These are phyloP conservation scores for Amphicarpaea edgeworthii DNA, from an alignment of 306 rosid genomes.

Conservation along the genomic window DNA sequence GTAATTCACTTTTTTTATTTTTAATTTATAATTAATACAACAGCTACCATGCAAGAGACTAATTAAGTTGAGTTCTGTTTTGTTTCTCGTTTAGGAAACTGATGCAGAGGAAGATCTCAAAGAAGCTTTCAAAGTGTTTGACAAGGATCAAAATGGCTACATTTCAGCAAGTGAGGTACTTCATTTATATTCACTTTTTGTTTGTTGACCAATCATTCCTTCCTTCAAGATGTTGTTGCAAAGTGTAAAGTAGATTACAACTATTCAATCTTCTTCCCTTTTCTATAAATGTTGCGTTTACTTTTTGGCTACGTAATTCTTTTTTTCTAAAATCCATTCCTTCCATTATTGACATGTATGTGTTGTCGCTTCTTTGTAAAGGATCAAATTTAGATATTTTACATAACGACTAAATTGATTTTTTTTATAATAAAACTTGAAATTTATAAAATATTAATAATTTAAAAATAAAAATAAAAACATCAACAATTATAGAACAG, in stretches of 20 bases:
- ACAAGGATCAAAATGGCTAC: slow-evolving; percentile 92
- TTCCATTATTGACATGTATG: not conserved
- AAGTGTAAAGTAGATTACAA: slow-evolving; percentile 9
- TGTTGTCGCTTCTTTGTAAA: not conserved
- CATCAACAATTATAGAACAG: not conserved
- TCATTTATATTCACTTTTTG: not conserved
- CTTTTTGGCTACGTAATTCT: not conserved
- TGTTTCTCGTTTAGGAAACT: slow-evolving; percentile 59
- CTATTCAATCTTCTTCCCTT: not conserved
- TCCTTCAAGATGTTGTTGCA: slow-evolving; percentile 39
- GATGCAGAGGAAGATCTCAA: slow-evolving; percentile 91
- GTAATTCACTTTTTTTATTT: too few relatives aligned
- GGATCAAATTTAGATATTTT: not conserved
- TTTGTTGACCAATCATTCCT: slow-evolving; percentile 15
- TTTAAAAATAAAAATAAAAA: not conserved
- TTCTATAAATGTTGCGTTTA: not conserved
- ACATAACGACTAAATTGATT: not conserved
- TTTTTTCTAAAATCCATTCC: not conserved
- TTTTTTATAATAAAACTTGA: not conserved
- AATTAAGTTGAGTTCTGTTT: not conserved
- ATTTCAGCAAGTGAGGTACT: slow-evolving; percentile 96
- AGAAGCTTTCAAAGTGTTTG: slow-evolving; percentile 96
- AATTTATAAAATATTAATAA: not conserved
- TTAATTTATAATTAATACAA: too few relatives aligned
- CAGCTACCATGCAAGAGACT: not conserved